These are phyloP conservation scores for Hibiscus mutabilis DNA, from an alignment of 345 rosid species.

Conservation along the genomic window DNA sequence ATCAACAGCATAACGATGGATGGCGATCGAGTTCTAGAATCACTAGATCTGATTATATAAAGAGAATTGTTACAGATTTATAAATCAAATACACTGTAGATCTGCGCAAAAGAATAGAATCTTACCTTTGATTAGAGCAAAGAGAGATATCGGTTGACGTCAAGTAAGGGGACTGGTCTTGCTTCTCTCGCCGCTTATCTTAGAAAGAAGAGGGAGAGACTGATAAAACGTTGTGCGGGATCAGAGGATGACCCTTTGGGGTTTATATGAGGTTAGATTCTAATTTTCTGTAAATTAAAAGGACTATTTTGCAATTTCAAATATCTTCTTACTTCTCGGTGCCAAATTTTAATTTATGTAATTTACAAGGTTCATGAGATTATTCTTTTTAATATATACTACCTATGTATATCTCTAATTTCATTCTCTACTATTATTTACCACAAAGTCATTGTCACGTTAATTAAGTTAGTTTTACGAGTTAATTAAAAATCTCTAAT, in stretches of 20 bases:
- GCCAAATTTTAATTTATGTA: too few relatives aligned
- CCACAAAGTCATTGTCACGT: too few relatives aligned
- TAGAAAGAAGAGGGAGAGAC: neutral
- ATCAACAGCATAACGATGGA: too few relatives aligned
- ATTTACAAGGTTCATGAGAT: too few relatives aligned
- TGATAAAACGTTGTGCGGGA: neutral
- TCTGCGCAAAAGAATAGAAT: neutral
- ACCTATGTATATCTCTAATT: too few relatives aligned
- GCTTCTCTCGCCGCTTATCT: slow-evolving; percentile 13
- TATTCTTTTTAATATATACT: too few relatives aligned
- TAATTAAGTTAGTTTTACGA: too few relatives aligned
- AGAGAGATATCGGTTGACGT: neutral
- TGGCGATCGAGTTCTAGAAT: neutral
- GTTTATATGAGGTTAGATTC: neutral
- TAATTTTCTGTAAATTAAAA: neutral
- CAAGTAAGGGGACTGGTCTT: neutral
- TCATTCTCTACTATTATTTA: too few relatives aligned
- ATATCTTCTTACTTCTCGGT: neutral
- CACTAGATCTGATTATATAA: slow-evolving; percentile 3
- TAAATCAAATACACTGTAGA: neutral
- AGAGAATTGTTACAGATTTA: neutral
- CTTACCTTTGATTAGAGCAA: slow-evolving; percentile 1
- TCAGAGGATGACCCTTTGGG: neutral
- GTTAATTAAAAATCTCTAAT: too few relatives aligned
- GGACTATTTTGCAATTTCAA: neutral